Evolutionary conservation across 176 grass and related monocot genomes (phyloP), one percentile per base, ranked within the genome.

Genomic region (Eragrostis curvula): DNA sequence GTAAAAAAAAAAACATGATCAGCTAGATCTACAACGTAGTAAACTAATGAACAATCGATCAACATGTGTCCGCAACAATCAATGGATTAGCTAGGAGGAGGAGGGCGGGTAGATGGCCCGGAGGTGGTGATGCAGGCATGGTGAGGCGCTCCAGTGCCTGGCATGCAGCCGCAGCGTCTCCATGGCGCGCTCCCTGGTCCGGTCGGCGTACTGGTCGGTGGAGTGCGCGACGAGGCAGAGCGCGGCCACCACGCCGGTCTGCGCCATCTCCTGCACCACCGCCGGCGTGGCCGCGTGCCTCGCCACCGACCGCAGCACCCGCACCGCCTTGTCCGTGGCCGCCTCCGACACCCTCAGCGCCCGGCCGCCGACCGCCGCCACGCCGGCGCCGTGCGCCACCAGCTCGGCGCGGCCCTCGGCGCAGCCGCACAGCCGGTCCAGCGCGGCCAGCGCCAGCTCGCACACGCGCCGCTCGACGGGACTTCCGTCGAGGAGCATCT

Each of bases 221-320:
- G 86, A 50, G 55, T 78, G 81, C 49, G 86, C 84, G 62, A 98
- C 75, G 66, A 83, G 7, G 49, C 84, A 93, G 18, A 98, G 83
- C 79, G 87, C 91, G 4, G 32, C 39, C 24, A 93, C 92, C 2
- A 48, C 79, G 20, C 90, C 86, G 0, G 86, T 69, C 6, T 91
- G 75, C 50, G 77, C 78, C 96, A 95, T 95, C 86, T 98, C 92
- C 44, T 91, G 84, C 82, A 91, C 46, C 80, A 98, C 88, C 16
- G 73, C 74, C 18, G 43, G 25, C 11, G 90, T 89, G 0, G 87
- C 86, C 6, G 88, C 53, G 67, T 85, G 80, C 89, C 52, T 91
- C 11, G 88, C 86, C 51, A 95, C 81, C 9, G 78, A 86, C 28
- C 80, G 44, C 45, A 97, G 79, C 55, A 94, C 81, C 12, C 88